Conservation (phyloP, 192 early-diverging fungal genomes). For the Backusella macrospora region DNA sequence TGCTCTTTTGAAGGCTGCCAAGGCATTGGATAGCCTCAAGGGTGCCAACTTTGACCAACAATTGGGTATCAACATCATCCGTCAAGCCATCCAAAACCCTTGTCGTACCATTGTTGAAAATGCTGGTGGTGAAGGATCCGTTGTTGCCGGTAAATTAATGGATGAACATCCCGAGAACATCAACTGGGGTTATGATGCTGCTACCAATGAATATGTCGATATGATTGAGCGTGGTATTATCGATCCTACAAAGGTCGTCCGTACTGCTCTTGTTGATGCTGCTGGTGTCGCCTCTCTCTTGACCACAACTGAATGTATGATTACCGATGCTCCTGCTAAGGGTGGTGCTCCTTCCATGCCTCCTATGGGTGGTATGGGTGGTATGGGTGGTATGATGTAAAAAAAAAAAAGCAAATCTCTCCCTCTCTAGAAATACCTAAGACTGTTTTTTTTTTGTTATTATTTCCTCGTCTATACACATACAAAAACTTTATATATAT, state of each 20-base stretch:
- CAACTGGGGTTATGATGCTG: conserved; percentile 95
- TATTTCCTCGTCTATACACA: neutral
- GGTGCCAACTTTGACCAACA: conserved; percentile 99
- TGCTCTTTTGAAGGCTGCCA: conserved; percentile 92
- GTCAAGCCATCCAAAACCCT: conserved; percentile 91
- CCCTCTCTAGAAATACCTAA: neutral
- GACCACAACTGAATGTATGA: conserved; percentile 98
- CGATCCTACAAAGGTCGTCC: conserved; percentile 99
- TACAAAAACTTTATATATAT: too few relatives aligned
- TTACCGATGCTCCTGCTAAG: conserved; percentile 88
- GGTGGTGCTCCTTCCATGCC: conserved; percentile 59
- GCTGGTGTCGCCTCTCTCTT: conserved; percentile 95
- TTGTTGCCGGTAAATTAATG: conserved; percentile 94
- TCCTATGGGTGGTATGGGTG: conserved; percentile 38
- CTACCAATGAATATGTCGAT: conserved; percentile 90
- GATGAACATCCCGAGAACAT: conserved; percentile 77
- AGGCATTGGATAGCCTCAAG: conserved; percentile 80
- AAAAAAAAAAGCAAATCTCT: conserved; percentile 1
- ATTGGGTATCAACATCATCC: conserved; percentile 96
- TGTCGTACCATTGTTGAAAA: conserved; percentile 96
- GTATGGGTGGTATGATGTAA: conserved; percentile 19
- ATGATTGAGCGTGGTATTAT: conserved; percentile 98
- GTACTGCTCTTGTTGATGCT: conserved; percentile 97
- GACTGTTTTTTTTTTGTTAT: conserved; percentile 13
- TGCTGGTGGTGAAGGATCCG: conserved; percentile 96